Conservation (phyloP, 2,329 filamentous ascomycete genomes). For the Orbilia brochopaga region DNA sequence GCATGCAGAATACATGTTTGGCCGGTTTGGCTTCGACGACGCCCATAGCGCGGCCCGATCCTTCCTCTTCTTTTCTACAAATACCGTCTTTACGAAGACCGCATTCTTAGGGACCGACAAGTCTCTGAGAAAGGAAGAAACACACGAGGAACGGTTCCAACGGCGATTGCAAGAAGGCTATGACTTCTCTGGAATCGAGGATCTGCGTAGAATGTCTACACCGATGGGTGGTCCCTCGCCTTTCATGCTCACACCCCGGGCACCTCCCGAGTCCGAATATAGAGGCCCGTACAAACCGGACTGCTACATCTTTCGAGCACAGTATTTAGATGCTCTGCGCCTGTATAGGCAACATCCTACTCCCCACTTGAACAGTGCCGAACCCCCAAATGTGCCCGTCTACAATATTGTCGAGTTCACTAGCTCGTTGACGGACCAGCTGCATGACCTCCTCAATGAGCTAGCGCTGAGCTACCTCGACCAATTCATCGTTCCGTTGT, state of each 20-base stretch:
- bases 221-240: background rate
- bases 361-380: too few species aligned
- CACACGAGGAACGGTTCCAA: slow-evolving; percentile 19
- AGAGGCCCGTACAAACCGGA: background rate
- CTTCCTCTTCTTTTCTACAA: slow-evolving; percentile 23
- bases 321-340: slow-evolving; percentile 9
- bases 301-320: background rate
- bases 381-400: background rate
- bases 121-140: slow-evolving; percentile 9
- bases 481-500: background rate
- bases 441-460: slow-evolving; percentile 18
- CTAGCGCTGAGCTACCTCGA: slow-evolving; percentile 12
- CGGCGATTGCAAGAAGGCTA: slow-evolving; percentile 15
- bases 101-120: slow-evolving; percentile 6
- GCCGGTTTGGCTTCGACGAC: slow-evolving; percentile 31
- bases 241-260: background rate
- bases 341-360: background rate
- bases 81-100: slow-evolving; percentile 14
- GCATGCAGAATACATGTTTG: slow-evolving; percentile 43
- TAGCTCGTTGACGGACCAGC: slow-evolving; percentile 2
- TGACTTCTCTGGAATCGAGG: slow-evolving; percentile 19
- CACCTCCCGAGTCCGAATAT: slow-evolving; percentile 3
- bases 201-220: slow-evolving; percentile 2
- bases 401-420: slow-evolving; percentile 3
- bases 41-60: slow-evolving; percentile 14